Evolutionary conservation across 768 basidiomycete species (phyloP), one percentile per base, ranked within the genome.

Genomic region (Glaciozyma martinii): DNA sequence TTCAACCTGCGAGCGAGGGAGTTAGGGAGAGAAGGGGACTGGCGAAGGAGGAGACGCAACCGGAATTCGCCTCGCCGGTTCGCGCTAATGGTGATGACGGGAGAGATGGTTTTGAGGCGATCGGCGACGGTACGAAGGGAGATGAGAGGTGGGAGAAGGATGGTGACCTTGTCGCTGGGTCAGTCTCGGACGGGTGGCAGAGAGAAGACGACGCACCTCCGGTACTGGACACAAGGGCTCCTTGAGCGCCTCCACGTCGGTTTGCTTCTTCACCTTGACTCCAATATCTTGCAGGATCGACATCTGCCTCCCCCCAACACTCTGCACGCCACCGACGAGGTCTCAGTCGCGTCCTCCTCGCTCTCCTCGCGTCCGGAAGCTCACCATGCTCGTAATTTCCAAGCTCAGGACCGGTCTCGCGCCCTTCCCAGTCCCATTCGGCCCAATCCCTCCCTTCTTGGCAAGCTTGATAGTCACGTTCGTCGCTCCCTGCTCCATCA

Each of bases 151-250:
- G 89, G 90, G 0, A 90, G 78, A n/a, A 65, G 27, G 42, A 91
- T 84, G 68, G 88, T 87, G 19, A 88, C 80, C 90, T 92, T 27
- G 6, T 5, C 5, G 27, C 18, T 1, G 3, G 21, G 50, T 30
- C n/a, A 47, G 42, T 21, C 21, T 60, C 43, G 32, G 21, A 0
- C 3, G 3, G 25, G 29, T n/a, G 13, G 23, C 4, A 3, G 47
- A 32, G 16, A 23, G 2, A n/a, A 30, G 56, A 23, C 15, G 5
- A 64, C 72, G 33, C 70, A 89, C 90, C 65, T 92, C 87, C 21
- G 90, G 88, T 37, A 87, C 85, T 1, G 90, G 90, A 73, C 90
- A 92, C 70, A 88, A 75, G 2, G 90, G 90, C 74, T 92, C 90
- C 32, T 78, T 81, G 61, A 92, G 80, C 66, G 80, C 83, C 25